Evolutionary conservation across 2,329 filamentous ascomycete species (phyloP).

Genomic region (Aspergillus brunneoviolaceus): DNA sequence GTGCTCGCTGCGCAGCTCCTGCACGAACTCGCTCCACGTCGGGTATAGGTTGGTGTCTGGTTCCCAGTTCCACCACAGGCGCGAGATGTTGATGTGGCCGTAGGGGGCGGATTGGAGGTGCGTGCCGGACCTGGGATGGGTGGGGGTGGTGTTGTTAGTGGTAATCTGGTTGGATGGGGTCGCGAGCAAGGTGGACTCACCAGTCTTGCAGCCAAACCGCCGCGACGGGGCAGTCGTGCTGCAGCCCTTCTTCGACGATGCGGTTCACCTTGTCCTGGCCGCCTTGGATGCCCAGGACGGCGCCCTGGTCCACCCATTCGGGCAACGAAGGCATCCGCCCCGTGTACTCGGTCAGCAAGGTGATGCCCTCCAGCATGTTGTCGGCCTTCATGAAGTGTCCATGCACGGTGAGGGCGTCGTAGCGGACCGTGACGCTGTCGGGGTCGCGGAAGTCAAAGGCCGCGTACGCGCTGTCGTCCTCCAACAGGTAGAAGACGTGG

Average conservation of each 20-base stretch:
- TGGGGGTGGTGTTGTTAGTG: not conserved
- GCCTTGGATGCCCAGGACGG: constrained; percentile 23
- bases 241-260: too few relatives aligned
- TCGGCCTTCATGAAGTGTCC: too few relatives aligned
- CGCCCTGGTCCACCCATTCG: constrained; percentile 29
- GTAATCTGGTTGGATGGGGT: too few relatives aligned
- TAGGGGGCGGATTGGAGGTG: constrained; percentile 35
- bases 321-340: constrained; percentile 36
- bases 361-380: constrained; percentile 31
- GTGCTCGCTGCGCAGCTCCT: too few relatives aligned
- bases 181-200: too few relatives aligned
- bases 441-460: constrained; percentile 31
- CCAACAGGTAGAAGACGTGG: constrained; percentile 27
- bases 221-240: too few relatives aligned
- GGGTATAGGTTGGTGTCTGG: constrained; percentile 36
- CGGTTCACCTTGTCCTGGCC: too few relatives aligned
- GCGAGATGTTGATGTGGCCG: constrained; percentile 32
- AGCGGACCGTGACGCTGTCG: too few relatives aligned
- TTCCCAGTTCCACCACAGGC: constrained; percentile 45
- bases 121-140: constrained; percentile 30
- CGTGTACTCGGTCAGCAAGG: constrained; percentile 35
- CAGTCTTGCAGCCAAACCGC: too few relatives aligned
- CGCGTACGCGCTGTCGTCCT: constrained; percentile 33
- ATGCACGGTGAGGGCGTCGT: too few relatives aligned
- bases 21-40: constrained; percentile 35